Percentiles rank a stretch among this genome's conserved stretches.
Evolutionary conservation across 2,329 filamentous ascomycete species (phyloP).

Genomic region (Colletotrichum lentis): DNA sequence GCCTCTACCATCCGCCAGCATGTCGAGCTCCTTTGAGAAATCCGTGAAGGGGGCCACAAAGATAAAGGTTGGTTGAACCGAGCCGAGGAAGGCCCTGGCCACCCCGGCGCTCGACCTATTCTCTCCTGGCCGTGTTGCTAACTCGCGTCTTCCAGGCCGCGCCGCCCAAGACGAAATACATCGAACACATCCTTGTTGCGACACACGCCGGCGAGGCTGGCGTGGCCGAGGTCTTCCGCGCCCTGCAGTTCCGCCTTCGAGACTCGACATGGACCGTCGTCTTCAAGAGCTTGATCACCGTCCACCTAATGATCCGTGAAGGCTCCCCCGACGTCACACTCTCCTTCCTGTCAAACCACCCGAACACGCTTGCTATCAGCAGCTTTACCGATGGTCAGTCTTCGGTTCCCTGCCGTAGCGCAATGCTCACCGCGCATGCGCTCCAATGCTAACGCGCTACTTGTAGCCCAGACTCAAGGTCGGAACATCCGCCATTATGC

Average conservation of each 20-base stretch:
- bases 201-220: conserved; percentile 95
- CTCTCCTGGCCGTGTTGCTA: conserved; percentile 33
- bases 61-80: conserved; percentile 73
- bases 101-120: conserved; percentile 10
- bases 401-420: neutral
- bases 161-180: conserved; percentile 98
- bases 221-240: conserved; percentile 94
- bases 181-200: conserved; percentile 95
- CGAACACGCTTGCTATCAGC: conserved; percentile 85
- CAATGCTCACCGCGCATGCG: neutral
- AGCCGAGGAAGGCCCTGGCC: conserved; percentile 5
- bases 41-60: conserved; percentile 99
- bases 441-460: conserved; percentile 14
- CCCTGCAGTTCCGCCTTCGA: conserved; percentile 84
- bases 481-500: conserved; percentile 93
- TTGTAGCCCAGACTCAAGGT: conserved; percentile 87
- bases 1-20: conserved; percentile 46
- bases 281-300: conserved; percentile 95
- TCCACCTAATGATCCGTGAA: conserved; percentile 97
- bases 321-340: conserved; percentile 89
- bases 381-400: conserved; percentile 88
- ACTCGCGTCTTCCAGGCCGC: conserved; percentile 54
- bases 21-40: conserved; percentile 96
- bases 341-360: conserved; percentile 81
- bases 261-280: conserved; percentile 99